Evolutionary conservation across 2,329 filamentous ascomycete species (phyloP).

Genomic region (Basipetospora sp.): DNA sequence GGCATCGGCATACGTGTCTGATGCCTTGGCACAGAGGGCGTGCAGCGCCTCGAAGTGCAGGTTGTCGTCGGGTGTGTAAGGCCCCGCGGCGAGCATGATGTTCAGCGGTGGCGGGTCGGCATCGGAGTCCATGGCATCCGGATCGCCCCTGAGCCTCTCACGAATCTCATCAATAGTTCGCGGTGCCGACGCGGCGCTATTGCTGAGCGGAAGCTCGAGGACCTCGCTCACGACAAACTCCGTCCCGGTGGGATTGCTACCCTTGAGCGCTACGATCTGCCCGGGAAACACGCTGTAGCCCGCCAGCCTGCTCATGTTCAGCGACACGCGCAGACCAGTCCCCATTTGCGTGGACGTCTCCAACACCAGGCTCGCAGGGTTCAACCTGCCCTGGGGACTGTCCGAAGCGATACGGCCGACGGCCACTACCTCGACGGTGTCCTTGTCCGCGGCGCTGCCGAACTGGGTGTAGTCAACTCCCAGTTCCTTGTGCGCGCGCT

Average conservation of each 20-base stretch:
- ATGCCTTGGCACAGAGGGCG: slow-evolving; percentile 64
- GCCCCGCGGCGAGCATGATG: slow-evolving; percentile 66
- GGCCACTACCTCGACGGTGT: slow-evolving; percentile 73
- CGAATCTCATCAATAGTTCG: slow-evolving; percentile 53
- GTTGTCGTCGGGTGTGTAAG: slow-evolving; percentile 85
- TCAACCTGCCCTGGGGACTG: slow-evolving; percentile 70
- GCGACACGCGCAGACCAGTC: slow-evolving; percentile 63
- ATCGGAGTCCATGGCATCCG: slow-evolving; percentile 42
- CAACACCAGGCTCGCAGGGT: slow-evolving; percentile 68
- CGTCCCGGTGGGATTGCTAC: slow-evolving; percentile 73
- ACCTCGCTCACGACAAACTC: slow-evolving; percentile 70
- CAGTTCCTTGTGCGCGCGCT: slow-evolving; percentile 59
- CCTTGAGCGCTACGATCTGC: slow-evolving; percentile 75
- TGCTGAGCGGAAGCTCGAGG: slow-evolving; percentile 59
- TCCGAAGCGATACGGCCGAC: slow-evolving; percentile 88
- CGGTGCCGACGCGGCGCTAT: slow-evolving; percentile 55
- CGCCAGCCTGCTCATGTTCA: slow-evolving; percentile 56
- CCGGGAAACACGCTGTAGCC: slow-evolving; percentile 81
- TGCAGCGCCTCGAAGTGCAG: slow-evolving; percentile 79
- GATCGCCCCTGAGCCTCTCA: slow-evolving; percentile 45
- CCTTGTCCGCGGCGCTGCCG: slow-evolving; percentile 72
- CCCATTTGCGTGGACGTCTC: slow-evolving; percentile 78
- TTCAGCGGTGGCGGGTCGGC: slow-evolving; percentile 46
- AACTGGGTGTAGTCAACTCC: slow-evolving; percentile 66
- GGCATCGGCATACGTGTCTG: slow-evolving; percentile 59